Evolutionary conservation across 2,329 filamentous ascomycete genomes (phyloP), one percentile per base, ranked within the genome.

Genomic region (Didymellaceae sp.): DNA sequence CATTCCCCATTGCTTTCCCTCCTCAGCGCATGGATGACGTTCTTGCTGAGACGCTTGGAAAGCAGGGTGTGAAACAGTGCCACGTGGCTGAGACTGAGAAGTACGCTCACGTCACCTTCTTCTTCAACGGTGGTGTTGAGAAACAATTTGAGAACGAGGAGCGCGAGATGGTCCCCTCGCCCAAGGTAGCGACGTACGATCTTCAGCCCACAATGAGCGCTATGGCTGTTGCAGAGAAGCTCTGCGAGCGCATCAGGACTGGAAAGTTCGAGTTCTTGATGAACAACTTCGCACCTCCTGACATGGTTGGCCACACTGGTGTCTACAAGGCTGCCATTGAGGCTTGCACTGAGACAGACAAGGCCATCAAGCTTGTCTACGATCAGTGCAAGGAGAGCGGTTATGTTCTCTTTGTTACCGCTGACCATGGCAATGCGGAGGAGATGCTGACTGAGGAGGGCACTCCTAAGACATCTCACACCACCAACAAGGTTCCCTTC

Each of bases 261-360:
- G 85, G 88, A 70, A 86, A 89, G 71, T 97, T 92, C 78, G 91
- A 94, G 71, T 97, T 99, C 72, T 82, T 99, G 75, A 99, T 99
- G 94, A 97, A 97, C 86, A 99, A 99, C 86, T 97, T 99, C 77
- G 94, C 94, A 32, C 94, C 94, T 32, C 94, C 94, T 14, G 94
- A 99, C 79, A 99, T 99, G 94, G 94, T 99, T 60, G 94, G 94
- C 63, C 94, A 99, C 80, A 99, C 94, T 9, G 94, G 94, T 71
- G 91, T 96, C 54, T 97, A 97, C 78, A 88, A 97, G 66, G 93
- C 94, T 22, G 94, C 94, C 49, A 87, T 99, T 57, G 72, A 94
- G 68, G 94, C 87, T 65, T 88, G 88, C 63, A 82, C 86, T 62
- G 87, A 93, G 61, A 99, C 94, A 10, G 94, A 99, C 76, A 90